Conservation (phyloP, 305 asterid genomes). For the Plantago coronopus region DNA sequence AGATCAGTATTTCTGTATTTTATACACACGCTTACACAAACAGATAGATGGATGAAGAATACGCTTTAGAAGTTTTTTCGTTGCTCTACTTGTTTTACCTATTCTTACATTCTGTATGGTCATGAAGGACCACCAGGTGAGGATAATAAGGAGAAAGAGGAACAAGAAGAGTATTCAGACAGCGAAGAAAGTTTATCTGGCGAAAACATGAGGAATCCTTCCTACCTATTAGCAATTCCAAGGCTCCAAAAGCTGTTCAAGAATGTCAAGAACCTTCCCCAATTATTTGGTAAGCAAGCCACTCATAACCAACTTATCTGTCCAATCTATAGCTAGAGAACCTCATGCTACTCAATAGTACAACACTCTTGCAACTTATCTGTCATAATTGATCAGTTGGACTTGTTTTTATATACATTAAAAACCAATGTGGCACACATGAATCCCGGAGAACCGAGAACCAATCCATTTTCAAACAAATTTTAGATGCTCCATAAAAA, state of each 20-base stretch:
- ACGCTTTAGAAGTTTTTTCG: constrained; percentile 2
- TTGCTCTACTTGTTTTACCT: neutral
- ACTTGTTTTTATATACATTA: no score
- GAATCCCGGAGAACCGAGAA: neutral
- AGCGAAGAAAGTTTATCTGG: constrained; percentile 37
- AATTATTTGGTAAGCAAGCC: constrained; percentile 48
- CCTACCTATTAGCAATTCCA: constrained; percentile 34
- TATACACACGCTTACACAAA: neutral
- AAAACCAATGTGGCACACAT: neutral
- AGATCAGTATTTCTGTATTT: neutral
- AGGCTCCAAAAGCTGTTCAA: constrained; percentile 57
- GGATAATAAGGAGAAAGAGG: constrained; percentile 34
- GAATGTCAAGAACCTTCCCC: constrained; percentile 57
- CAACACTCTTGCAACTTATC: no score
- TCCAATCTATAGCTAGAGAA: no score
- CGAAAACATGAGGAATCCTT: constrained; percentile 38
- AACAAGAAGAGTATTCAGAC: constrained; percentile 30
- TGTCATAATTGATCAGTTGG: no score
- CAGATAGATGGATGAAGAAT: neutral
- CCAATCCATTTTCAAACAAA: neutral
- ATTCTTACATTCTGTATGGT: constrained; percentile 13
- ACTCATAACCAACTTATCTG: no score
- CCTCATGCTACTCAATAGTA: no score
- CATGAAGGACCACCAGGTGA: constrained; percentile 33
- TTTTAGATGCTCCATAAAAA: no score